phyloP scores from a whole-genome alignment of 208 protist species.

The Trypanosoma rangeli region DNA sequence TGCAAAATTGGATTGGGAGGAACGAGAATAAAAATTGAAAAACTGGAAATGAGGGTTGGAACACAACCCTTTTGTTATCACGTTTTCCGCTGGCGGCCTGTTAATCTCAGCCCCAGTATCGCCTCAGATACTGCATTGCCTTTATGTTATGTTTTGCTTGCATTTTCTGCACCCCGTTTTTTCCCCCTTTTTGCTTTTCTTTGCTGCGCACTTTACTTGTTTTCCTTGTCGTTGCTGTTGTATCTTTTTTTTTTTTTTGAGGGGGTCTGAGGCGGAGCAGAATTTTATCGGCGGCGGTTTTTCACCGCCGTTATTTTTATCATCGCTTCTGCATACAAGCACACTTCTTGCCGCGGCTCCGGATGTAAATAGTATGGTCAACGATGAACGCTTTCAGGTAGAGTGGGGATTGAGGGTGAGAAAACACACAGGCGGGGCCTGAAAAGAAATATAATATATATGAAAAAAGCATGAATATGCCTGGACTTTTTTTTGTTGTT shows the following conservation, averaged over 20 bases:
- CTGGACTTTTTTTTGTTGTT: no score
- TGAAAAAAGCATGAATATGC: no score
- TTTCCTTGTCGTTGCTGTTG: background rate
- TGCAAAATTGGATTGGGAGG: background rate
- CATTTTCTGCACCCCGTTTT: background rate
- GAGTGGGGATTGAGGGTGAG: no score
- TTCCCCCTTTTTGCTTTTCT: background rate
- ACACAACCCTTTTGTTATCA: no score
- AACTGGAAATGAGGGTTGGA: background rate
- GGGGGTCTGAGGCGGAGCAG: no score
- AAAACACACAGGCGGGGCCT: no score
- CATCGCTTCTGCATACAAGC: background rate
- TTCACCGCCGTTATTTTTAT: constrained; percentile 10
- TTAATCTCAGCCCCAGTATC: background rate
- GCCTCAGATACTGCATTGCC: background rate
- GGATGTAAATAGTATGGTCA: no score
- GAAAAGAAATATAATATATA: no score
- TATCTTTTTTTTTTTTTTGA: constrained; percentile 20
- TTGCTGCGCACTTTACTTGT: background rate
- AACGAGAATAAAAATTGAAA: background rate
- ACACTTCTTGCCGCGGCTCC: no score
- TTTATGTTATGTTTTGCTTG: background rate
- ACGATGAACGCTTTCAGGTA: no score
- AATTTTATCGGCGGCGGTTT: background rate
- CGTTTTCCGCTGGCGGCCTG: no score